These are phyloP conservation scores for Fraxinus angustifolia DNA, from an alignment of 305 asterid genomes.

Conservation along the genomic window DNA sequence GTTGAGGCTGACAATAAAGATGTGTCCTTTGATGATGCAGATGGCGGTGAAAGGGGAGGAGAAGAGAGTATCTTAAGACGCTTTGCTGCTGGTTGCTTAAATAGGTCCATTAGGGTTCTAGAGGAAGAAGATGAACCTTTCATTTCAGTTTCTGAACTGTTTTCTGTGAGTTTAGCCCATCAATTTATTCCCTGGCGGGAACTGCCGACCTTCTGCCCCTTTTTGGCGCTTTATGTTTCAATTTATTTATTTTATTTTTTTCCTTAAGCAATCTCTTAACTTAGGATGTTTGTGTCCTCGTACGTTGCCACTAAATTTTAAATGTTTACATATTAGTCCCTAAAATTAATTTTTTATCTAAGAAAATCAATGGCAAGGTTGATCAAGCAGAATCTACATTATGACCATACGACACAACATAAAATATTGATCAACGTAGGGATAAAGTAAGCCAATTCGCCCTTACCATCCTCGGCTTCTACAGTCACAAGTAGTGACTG, in stretches of 20 bases:
- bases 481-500: neutral
- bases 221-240: neutral
- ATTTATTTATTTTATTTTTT: no score
- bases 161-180: neutral
- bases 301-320: neutral
- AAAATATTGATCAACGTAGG: neutral
- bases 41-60: conserved; percentile 25
- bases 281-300: neutral
- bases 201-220: neutral
- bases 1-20: conserved; percentile 26
- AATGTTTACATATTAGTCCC: neutral
- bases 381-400: neutral
- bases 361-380: neutral
- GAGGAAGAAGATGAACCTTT: conserved; percentile 32
- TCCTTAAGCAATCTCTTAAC: neutral
- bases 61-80: conserved; percentile 59
- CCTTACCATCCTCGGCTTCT: neutral
- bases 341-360: neutral
- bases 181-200: neutral
- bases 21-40: conserved; percentile 19
- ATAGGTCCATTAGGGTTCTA: conserved; percentile 68
- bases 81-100: conserved; percentile 72
- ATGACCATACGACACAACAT: neutral
- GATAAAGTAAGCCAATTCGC: neutral
- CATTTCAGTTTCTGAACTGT: neutral